Evolutionary conservation across 805 yeast species (phyloP).

Genomic region (Brettanomyces nanus): DNA sequence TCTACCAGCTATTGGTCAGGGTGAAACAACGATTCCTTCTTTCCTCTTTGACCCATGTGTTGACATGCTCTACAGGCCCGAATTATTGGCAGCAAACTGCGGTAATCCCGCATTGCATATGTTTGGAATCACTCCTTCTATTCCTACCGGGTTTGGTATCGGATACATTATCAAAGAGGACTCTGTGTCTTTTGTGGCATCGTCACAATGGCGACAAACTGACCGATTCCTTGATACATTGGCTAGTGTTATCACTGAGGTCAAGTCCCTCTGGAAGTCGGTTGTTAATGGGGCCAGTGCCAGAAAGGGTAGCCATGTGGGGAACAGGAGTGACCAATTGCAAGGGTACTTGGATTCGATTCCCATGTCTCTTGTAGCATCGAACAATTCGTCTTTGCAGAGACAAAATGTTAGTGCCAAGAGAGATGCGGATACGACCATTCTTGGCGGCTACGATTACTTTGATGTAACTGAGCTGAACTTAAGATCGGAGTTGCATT

Average conservation of each 20-base stretch:
- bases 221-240: constrained; percentile 45
- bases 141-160: constrained; percentile 50
- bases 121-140: constrained; percentile 55
- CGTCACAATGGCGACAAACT: constrained; percentile 56
- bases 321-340: constrained; percentile 13
- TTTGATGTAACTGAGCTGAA: constrained; percentile 50
- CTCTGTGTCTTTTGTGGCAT: constrained; percentile 40
- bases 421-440: constrained; percentile 19
- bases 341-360: constrained; percentile 23
- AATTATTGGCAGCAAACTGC: constrained; percentile 41
- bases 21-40: constrained; percentile 28
- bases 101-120: constrained; percentile 52
- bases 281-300: constrained; percentile 7
- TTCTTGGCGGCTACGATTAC: constrained; percentile 54
- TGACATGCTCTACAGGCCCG: constrained; percentile 29
- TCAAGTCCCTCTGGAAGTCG: constrained; percentile 29
- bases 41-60: constrained; percentile 35
- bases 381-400: constrained; percentile 18
- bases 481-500: constrained; percentile 31
- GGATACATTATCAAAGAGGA: constrained; percentile 49
- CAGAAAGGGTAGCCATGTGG: constrained; percentile 1
- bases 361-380: constrained; percentile 25
- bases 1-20: constrained; percentile 23
- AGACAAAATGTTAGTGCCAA: constrained; percentile 7
- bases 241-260: constrained; percentile 40